Conservation (phyloP, 345 rosid species). For the Tarenaya hassleriana region DNA sequence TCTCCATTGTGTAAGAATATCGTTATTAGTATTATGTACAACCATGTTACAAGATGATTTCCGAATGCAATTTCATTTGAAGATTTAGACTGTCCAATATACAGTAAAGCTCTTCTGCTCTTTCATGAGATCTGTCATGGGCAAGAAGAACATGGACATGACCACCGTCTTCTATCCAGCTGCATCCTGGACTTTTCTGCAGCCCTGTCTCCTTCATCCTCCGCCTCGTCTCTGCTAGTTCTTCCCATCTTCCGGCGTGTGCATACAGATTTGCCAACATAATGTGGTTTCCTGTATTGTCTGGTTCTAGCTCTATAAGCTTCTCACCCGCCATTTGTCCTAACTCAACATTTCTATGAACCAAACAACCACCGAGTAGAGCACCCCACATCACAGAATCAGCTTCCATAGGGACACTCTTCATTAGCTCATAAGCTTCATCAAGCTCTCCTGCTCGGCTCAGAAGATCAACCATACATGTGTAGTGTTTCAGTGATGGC, state of each 20-base stretch:
- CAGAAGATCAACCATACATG: slow-evolving; percentile 53
- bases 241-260: slow-evolving; percentile 44
- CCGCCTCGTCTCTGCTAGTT: slow-evolving; percentile 32
- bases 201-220: slow-evolving; percentile 33
- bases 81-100: slow-evolving; percentile 37
- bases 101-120: slow-evolving; percentile 32
- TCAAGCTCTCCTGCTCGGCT: slow-evolving; percentile 41
- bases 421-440: slow-evolving; percentile 40
- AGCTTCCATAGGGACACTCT: slow-evolving; percentile 35
- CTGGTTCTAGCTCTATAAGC: slow-evolving; percentile 39
- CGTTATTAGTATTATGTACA: background rate
- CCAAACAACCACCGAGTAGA: slow-evolving; percentile 41
- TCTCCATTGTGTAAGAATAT: background rate
- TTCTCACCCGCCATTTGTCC: slow-evolving; percentile 44
- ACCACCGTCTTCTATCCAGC: slow-evolving; percentile 41
- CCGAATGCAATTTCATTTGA: slow-evolving; percentile 33
- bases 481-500: slow-evolving; percentile 43
- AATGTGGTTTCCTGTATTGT: slow-evolving; percentile 40
- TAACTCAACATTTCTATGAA: slow-evolving; percentile 36
- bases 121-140: slow-evolving; percentile 39
- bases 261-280: slow-evolving; percentile 51
- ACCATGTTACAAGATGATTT: slow-evolving; percentile 6
- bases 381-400: slow-evolving; percentile 56
- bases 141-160: slow-evolving; percentile 43
- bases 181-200: slow-evolving; percentile 53